phyloP scores from a whole-genome alignment of 2,329 filamentous ascomycete species.

The Calonectria henricotiae region DNA sequence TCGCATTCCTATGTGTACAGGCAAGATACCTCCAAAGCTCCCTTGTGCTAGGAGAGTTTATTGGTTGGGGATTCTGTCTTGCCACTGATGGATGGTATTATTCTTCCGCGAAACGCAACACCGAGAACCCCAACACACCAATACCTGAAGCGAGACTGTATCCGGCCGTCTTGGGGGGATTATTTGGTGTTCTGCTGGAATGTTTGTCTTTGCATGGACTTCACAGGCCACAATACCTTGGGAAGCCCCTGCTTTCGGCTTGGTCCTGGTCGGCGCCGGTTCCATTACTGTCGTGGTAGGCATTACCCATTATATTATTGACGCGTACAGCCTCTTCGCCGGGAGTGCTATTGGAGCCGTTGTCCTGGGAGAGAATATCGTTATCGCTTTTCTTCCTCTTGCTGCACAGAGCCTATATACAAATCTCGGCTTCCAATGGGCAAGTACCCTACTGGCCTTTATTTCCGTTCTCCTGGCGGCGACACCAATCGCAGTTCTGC shows the following conservation, averaged over 20 bases:
- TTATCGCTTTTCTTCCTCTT: constrained; percentile 39
- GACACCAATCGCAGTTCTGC: constrained; percentile 36
- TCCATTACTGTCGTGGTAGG: constrained; percentile 40
- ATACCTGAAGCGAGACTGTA: constrained; percentile 44
- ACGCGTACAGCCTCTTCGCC: constrained; percentile 42
- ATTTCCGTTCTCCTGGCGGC: constrained; percentile 38
- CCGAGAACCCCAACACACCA: constrained; percentile 33
- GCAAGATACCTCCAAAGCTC: constrained; percentile 38
- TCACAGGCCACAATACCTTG: constrained; percentile 35
- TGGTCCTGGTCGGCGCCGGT: constrained; percentile 39
- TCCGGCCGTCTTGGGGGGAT: constrained; percentile 37
- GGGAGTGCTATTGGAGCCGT: constrained; percentile 41
- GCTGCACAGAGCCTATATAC: constrained; percentile 43
- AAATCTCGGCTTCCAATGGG: constrained; percentile 43
- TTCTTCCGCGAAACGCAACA: constrained; percentile 39
- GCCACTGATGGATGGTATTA: constrained; percentile 42
- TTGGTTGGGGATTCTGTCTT: constrained; percentile 35
- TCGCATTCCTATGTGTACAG: constrained; percentile 19
- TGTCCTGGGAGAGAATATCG: constrained; percentile 37
- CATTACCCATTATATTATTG: constrained; percentile 41
- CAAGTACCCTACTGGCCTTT: constrained; percentile 37
- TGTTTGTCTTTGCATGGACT: constrained; percentile 44
- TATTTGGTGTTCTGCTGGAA: constrained; percentile 39
- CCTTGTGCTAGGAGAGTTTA: constrained; percentile 39
- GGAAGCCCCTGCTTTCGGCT: constrained; percentile 35